Evolutionary conservation across 2,329 filamentous ascomycete species (phyloP), one percentile per base, ranked within the genome.

Genomic region (Nemania bipapillata): DNA sequence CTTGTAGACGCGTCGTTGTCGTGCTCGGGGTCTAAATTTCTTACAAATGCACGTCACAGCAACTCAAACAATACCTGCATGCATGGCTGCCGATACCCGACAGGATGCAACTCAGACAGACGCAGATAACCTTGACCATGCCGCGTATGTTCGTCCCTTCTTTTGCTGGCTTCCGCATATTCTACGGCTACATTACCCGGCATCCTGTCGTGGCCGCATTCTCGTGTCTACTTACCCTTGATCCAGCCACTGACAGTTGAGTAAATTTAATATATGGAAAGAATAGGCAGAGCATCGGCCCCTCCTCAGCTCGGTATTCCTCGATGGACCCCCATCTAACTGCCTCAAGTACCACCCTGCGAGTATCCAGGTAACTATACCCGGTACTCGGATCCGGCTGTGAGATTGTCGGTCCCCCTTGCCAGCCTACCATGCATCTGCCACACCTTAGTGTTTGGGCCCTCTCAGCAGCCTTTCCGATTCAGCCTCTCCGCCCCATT

Each of bases 91-190:
- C 54, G 54, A 37, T 65, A 56, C 53, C 66, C 66, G 54, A 59
- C 63, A 45, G 53, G 32, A 68, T 69, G 68, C 68, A 66, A 68
- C 65, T 63, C 50, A 66, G 69, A 12, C 69, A 66, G 56, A 66
- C 60, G 58, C 69, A 71, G 57, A 66, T 32, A 40, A 53, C 63
- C 63, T 57, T 64, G 63, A 60, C 63, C 56, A 68, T 69, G 65
- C 54, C 37, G 22, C 30, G 15, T 57, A 32, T 11, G 1, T 52
- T 37, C 52, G 35, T 35, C 32, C 32, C n/a, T 37, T 30, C n/a
- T 50, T 42, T 59, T 59, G 32, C 30, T 24, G 7, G 40, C 47
- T 58, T 40, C 63, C 40, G 22, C 45, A 52, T 28, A 24, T 61
- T 15, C 35, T 24, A 57, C 20, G 26, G 58, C 60, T 60, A 57